phyloP scores from a whole-genome alignment of 306 rosid genomes.

The Carpinus fangiana region DNA sequence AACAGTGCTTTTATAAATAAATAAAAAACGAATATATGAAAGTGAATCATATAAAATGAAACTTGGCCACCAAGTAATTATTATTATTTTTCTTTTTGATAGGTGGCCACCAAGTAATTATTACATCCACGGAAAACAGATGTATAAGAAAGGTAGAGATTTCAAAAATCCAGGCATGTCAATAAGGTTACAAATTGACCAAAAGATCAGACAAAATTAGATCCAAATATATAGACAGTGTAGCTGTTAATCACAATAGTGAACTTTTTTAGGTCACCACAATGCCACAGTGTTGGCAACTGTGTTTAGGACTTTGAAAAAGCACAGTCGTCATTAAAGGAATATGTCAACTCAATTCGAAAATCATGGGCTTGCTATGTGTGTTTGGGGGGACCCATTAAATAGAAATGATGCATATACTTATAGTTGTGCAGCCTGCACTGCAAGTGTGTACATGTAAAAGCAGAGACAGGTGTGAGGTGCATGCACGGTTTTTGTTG shows the following conservation, averaged over 20 bases:
- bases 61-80: neutral
- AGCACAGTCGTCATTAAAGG: neutral
- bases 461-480: neutral
- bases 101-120: neutral
- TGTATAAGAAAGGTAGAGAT: neutral
- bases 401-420: neutral
- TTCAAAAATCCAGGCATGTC: neutral
- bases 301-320: neutral
- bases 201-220: neutral
- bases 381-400: neutral
- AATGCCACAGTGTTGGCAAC: neutral
- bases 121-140: neutral
- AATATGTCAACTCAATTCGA: neutral
- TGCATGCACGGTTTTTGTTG: neutral
- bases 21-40: neutral
- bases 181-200: neutral
- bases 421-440: neutral
- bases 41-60: neutral
- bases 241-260: neutral
- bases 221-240: neutral
- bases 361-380: neutral
- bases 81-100: too few relatives aligned
- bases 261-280: neutral
- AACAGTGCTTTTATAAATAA: neutral
- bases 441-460: neutral